These are phyloP conservation scores for Erythrobasidium yunnanense DNA, from an alignment of 768 basidiomycete species.

Conservation along the genomic window DNA sequence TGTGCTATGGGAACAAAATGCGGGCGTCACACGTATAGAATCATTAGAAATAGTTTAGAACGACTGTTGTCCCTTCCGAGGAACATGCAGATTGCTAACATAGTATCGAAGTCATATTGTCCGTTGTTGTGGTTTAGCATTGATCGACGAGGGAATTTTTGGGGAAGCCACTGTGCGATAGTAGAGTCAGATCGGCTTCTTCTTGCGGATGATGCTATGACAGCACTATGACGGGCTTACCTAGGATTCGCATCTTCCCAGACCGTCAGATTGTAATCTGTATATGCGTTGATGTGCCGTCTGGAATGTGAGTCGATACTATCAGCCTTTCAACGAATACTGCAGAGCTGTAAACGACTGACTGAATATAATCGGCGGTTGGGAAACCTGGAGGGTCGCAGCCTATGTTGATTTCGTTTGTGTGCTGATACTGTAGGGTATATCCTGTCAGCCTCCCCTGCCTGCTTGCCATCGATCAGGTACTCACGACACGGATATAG, in stretches of 20 bases:
- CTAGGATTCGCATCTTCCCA: constrained; percentile 10
- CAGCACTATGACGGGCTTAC: not conserved
- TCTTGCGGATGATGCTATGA: not conserved
- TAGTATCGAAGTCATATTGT: too few species aligned
- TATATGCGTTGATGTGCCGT: constrained; percentile 16
- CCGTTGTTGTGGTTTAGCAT: too few species aligned
- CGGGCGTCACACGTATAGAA: too few species aligned
- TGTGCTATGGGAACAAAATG: too few species aligned
- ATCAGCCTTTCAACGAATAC: not conserved
- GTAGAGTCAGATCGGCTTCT: not conserved
- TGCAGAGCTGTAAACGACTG: too few species aligned
- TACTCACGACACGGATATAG: constrained; percentile 47
- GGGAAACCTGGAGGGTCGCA: constrained; percentile 70
- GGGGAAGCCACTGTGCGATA: constrained; percentile 7
- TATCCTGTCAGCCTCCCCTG: not conserved
- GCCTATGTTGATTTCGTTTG: constrained; percentile 54
- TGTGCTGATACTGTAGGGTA: constrained; percentile 56
- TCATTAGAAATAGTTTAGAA: too few species aligned
- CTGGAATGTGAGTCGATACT: not conserved
- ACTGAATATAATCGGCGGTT: constrained; percentile 56
- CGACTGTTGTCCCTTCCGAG: too few species aligned
- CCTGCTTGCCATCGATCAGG: not conserved
- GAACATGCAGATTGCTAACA: too few species aligned
- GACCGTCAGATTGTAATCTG: constrained; percentile 11
- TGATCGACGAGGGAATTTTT: constrained; percentile 9